phyloP scores from a whole-genome alignment of 73 alveolate species.

The Paramecium sexaurelia region DNA sequence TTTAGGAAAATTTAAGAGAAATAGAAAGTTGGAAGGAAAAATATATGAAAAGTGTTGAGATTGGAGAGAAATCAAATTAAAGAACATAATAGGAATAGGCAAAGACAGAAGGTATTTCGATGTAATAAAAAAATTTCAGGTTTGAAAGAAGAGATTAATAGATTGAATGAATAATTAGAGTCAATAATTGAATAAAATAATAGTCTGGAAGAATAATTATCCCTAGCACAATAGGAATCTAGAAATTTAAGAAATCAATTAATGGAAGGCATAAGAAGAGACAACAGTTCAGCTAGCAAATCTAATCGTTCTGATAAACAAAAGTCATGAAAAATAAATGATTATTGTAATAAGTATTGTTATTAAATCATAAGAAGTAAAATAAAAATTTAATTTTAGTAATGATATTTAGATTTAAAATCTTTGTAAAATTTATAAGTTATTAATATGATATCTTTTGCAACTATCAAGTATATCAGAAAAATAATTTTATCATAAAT shows the following conservation, averaged over 20 bases:
- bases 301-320: neutral
- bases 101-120: neutral
- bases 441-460: too few relatives aligned
- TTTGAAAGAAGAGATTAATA: neutral
- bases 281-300: neutral
- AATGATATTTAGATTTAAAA: too few relatives aligned
- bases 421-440: too few relatives aligned
- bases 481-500: too few relatives aligned
- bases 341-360: neutral
- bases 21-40: neutral
- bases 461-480: too few relatives aligned
- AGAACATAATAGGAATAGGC: neutral
- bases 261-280: neutral
- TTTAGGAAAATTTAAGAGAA: neutral
- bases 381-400: slow-evolving; percentile 43
- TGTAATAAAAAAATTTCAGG: neutral
- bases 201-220: neutral
- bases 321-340: neutral
- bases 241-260: neutral
- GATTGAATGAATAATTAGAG: neutral
- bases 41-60: neutral
- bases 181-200: neutral
- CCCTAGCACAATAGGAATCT: neutral
- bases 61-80: neutral
- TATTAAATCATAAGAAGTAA: too few relatives aligned